A percentile compares a stretch with the other conserved stretches of the same genome.
phyloP scores from a whole-genome alignment of 257 asterid genomes.

The Scutellaria minor region DNA sequence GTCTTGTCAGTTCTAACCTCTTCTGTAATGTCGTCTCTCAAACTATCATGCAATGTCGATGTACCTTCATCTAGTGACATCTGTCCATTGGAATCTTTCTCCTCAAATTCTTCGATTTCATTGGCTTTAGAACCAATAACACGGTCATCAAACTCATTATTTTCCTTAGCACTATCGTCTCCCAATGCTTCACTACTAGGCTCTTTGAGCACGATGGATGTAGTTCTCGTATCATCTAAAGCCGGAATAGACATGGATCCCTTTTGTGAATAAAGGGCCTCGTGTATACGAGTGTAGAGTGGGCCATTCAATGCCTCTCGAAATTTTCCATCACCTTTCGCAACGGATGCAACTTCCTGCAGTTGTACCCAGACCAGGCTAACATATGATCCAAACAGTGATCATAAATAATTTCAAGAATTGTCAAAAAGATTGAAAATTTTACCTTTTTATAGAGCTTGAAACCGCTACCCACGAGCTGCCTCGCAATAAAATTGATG shows the following conservation, averaged over 20 bases:
- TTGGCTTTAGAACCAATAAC: constrained; percentile 31
- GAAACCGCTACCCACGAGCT: constrained; percentile 89
- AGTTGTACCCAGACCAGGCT: constrained; percentile 34
- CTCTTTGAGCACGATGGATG: constrained; percentile 36
- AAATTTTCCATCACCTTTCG: constrained; percentile 61
- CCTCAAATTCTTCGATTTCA: constrained; percentile 59
- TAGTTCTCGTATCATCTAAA: constrained; percentile 32
- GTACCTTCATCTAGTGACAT: constrained; percentile 31
- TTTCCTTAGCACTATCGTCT: constrained; percentile 24
- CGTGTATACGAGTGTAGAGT: constrained; percentile 51
- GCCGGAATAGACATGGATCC: constrained; percentile 24
- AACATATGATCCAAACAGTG: no score
- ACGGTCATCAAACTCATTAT: constrained; percentile 15
- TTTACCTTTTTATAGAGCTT: constrained; percentile 87
- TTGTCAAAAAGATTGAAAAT: constrained; percentile 10
- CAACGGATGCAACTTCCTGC: constrained; percentile 80
- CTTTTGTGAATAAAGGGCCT: constrained; percentile 56
- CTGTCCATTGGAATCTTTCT: constrained; percentile 38
- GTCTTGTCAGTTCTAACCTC: constrained; percentile 16
- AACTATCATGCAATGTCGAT: constrained; percentile 18
- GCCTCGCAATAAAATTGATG: constrained; percentile 87
- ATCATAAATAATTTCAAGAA: not conserved
- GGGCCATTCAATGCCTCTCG: constrained; percentile 64
- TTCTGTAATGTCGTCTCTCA: constrained; percentile 35
- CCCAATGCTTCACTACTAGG: constrained; percentile 29